Percentiles rank a stretch among this genome's conserved stretches.
phyloP scores from a whole-genome alignment of 179 eudicot genomes.

The Beta lomatogona region DNA sequence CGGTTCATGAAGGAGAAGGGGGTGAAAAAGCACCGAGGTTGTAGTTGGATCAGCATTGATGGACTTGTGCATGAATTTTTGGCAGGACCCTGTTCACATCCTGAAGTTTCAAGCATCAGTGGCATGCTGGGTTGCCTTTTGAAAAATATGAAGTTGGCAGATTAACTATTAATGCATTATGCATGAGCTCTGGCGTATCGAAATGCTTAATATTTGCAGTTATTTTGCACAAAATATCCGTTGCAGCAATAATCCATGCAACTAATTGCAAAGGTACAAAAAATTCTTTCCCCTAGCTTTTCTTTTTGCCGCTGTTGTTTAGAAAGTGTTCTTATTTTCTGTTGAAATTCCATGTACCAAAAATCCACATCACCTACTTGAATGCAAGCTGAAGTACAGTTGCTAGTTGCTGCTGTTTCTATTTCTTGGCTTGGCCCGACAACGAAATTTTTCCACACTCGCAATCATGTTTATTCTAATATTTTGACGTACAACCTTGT shows the following conservation, averaged over 20 bases:
- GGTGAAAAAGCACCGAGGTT: conserved; percentile 62
- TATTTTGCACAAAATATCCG: neutral
- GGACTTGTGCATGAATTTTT: conserved; percentile 61
- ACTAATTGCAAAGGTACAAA: conserved; percentile 3
- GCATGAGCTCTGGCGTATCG: conserved; percentile 7
- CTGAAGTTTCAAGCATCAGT: conserved; percentile 27
- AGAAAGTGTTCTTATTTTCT: neutral
- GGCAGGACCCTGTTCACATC: conserved; percentile 40
- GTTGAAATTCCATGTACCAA: neutral
- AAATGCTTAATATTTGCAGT: conserved; percentile 3
- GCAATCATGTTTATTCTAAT: neutral
- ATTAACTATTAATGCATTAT: conserved; percentile 4
- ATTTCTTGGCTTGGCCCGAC: neutral
- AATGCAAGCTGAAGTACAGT: neutral
- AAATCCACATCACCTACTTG: neutral
- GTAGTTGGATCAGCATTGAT: conserved; percentile 68
- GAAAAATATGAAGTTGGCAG: conserved; percentile 38
- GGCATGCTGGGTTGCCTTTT: conserved; percentile 33
- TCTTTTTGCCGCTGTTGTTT: neutral
- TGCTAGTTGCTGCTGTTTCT: neutral
- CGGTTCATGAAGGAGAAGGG: conserved; percentile 63
- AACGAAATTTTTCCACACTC: neutral
- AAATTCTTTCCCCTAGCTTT: neutral
- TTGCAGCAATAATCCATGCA: too few relatives aligned
- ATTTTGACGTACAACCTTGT: neutral